These are phyloP conservation scores for Cystobasidium onofrii DNA, from an alignment of 768 basidiomycete species.

Conservation along the genomic window DNA sequence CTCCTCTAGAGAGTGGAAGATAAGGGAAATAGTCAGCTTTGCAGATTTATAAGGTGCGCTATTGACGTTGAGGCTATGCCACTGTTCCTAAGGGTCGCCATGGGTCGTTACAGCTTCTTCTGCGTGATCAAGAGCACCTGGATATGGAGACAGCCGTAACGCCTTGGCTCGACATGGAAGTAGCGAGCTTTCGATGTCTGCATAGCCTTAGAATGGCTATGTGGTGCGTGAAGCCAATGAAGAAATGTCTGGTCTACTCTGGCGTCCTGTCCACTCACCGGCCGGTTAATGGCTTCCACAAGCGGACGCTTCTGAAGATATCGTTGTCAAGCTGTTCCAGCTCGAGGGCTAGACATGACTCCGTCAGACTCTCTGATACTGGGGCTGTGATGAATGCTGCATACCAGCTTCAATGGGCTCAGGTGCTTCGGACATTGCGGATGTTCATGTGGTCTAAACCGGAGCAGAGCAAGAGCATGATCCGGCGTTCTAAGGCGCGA, in stretches of 20 bases:
- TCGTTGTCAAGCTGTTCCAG: slow-evolving; percentile 34
- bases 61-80: no score
- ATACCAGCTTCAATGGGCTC: background rate
- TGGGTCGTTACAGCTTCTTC: background rate
- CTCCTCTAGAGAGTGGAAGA: background rate
- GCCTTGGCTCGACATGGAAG: no score
- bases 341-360: slow-evolving; percentile 26
- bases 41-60: no score
- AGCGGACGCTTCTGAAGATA: slow-evolving; percentile 31
- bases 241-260: no score
- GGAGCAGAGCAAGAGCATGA: background rate
- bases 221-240: no score
- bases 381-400: background rate
- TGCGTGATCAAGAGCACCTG: background rate
- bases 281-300: slow-evolving; percentile 31
- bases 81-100: no score
- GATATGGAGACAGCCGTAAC: background rate
- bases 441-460: background rate
- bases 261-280: background rate
- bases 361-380: no score
- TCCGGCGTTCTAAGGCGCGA: background rate
- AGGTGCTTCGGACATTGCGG: background rate
- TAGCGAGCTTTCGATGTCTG: background rate
- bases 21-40: background rate
- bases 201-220: no score